Evolutionary conservation across 805 yeast species (phyloP), one percentile per base, ranked within the genome.

Genomic region (Nakazawaea peltata): DNA sequence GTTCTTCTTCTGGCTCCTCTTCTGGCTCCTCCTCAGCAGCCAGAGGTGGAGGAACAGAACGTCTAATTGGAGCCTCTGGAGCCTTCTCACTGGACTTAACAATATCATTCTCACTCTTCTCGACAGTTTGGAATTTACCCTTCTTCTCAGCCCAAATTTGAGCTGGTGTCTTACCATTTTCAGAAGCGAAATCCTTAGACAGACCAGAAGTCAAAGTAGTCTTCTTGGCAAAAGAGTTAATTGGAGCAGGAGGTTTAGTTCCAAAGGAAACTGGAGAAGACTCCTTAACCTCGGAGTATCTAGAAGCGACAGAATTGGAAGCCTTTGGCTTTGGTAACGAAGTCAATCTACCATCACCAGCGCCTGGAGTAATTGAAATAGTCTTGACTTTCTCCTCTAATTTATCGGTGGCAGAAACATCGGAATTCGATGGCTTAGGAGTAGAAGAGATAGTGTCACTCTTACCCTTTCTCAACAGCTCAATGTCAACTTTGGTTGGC

Each of bases 61-160:
- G n/a, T 51, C 19, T 24, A 33, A 12, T 44, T 21, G 2, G 42
- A 11, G 10, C 11, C 24, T 22, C 11, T 8, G 11, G 8, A 8
- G n/a, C n/a, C 23, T 5, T 12, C 16, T 31, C 33, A 10, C 10
- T 8, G 11, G 43, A 44, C 18, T 57, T 40, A 26, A 49, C 54
- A 19, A 50, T 59, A n/a, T 56, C 61, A n/a, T 42, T 49, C 3
- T 49, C 56, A 26, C 51, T 43, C 11, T 50, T 43, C 33, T 50
- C 44, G 32, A 63, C 72, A 30, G 63, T 60, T 45, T 67, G 71
- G 47, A 65, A 74, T 53, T 77, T 69, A 32, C 86, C 94, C 51
- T 80, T 76, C 61, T 79, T 82, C 53, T 82, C 96, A 17, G 96
- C 97, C 97, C 97, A 87, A 19, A 84, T 49, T 61, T 87, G 96